phyloP scores from a whole-genome alignment of 1,139 yeast species.

The Entelexis sorbosivorans region DNA sequence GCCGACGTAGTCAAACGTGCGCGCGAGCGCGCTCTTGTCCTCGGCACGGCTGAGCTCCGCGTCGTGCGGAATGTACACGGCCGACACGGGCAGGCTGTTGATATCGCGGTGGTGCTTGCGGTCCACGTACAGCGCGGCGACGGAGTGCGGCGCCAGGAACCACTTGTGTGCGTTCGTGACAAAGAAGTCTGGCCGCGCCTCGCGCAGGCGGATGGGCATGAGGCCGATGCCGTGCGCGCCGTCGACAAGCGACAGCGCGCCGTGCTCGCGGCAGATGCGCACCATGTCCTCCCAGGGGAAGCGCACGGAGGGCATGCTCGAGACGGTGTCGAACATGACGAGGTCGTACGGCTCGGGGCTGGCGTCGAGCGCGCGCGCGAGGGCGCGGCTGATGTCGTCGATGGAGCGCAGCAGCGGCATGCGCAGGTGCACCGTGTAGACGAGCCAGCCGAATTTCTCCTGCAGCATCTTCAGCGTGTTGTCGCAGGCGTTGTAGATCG shows the following conservation, averaged over 20 bases:
- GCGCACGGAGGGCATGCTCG: slow-evolving; percentile 53
- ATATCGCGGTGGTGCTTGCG: slow-evolving; percentile 41
- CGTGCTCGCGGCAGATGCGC: slow-evolving; percentile 39
- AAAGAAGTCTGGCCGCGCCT: slow-evolving; percentile 49
- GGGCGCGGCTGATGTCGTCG: background rate
- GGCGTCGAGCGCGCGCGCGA: background rate
- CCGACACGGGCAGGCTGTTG: slow-evolving; percentile 53
- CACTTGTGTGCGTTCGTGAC: slow-evolving; percentile 62
- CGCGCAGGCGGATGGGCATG: slow-evolving; percentile 38
- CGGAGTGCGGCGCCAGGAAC: slow-evolving; percentile 49
- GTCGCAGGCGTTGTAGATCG: slow-evolving; percentile 50
- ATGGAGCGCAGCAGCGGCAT: background rate
- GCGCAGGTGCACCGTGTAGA: background rate
- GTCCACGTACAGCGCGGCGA: slow-evolving; percentile 51
- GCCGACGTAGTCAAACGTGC: slow-evolving; percentile 32
- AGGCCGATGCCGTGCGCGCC: slow-evolving; percentile 65
- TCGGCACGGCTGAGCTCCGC: background rate
- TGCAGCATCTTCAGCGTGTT: slow-evolving; percentile 43
- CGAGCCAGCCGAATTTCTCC: slow-evolving; percentile 28
- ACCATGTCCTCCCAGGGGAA: slow-evolving; percentile 47
- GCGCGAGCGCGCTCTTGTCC: background rate
- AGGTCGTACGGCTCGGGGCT: slow-evolving; percentile 27
- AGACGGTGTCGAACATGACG: slow-evolving; percentile 48
- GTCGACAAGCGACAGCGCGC: slow-evolving; percentile 49
- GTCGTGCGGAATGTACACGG: slow-evolving; percentile 30